Evolutionary conservation across 345 rosid genomes (phyloP).

Genomic region (Populus simonii): DNA sequence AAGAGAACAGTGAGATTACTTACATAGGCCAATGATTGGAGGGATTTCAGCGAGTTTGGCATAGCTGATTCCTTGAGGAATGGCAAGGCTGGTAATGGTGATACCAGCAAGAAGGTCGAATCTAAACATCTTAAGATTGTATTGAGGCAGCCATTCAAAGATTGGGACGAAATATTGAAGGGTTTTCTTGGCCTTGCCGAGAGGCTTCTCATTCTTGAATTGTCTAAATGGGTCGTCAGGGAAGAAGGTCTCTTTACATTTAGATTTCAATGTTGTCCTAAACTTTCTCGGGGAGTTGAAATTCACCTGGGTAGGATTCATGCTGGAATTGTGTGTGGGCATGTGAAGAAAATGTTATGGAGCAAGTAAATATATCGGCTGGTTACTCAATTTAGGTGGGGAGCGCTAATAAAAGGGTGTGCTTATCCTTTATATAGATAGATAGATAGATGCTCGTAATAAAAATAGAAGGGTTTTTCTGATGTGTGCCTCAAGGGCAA

Average conservation of each 20-base stretch:
- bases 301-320: slow-evolving; percentile 30
- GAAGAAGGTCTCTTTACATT: slow-evolving; percentile 69
- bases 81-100: slow-evolving; percentile 85
- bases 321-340: too few species aligned
- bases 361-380: too few species aligned
- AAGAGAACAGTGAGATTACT: slow-evolving; percentile 19
- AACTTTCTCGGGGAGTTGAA: slow-evolving; percentile 56
- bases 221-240: slow-evolving; percentile 81
- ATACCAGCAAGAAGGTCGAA: slow-evolving; percentile 84
- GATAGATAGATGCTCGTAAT: too few species aligned
- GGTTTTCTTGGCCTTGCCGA: slow-evolving; percentile 23
- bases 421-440: too few species aligned
- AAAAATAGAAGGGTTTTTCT: too few species aligned
- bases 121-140: slow-evolving; percentile 39
- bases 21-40: slow-evolving; percentile 83
- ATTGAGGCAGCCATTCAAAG: slow-evolving; percentile 74
- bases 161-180: slow-evolving; percentile 69
- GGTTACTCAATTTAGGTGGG: too few species aligned
- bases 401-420: too few species aligned
- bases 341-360: too few species aligned
- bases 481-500: too few species aligned
- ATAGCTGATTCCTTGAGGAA: slow-evolving; percentile 95
- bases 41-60: slow-evolving; percentile 80
- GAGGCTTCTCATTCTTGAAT: slow-evolving; percentile 28
- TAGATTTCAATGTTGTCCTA: slow-evolving; percentile 34